Conservation (phyloP, 441 rosid genomes). For the Eruca vesicaria region DNA sequence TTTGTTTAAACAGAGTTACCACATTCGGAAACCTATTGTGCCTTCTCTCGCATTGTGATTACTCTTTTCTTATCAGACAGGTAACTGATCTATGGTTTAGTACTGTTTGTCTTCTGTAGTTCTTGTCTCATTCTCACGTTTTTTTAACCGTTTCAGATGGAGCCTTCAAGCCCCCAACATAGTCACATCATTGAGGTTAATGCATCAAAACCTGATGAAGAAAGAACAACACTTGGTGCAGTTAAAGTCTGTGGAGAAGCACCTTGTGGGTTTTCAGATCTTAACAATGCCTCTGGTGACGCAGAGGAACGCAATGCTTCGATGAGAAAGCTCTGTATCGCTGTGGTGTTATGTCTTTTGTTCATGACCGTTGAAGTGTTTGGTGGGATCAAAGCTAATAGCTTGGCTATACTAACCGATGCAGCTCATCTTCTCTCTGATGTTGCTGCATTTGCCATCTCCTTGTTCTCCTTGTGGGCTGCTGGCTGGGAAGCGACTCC, state of each 20-base stretch:
- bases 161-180: conserved; percentile 36
- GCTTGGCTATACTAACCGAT: conserved; percentile 67
- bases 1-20: not conserved
- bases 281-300: conserved; percentile 48
- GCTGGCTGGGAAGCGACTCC: conserved; percentile 80
- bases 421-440: conserved; percentile 79
- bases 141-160: conserved; percentile 43
- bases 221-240: conserved; percentile 20
- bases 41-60: not conserved
- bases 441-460: conserved; percentile 75
- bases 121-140: not conserved
- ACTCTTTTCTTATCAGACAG: not conserved
- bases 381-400: conserved; percentile 74
- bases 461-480: conserved; percentile 71
- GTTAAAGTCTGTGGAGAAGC: conserved; percentile 61
- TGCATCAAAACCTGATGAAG: conserved; percentile 33
- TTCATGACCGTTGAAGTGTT: conserved; percentile 68
- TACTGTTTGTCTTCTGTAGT: not conserved
- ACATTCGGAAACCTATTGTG: not conserved
- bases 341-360: conserved; percentile 51
- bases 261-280: conserved; percentile 65
- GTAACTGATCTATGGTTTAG: not conserved
- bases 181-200: conserved; percentile 54
- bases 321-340: conserved; percentile 63
- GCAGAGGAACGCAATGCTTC: conserved; percentile 57